phyloP scores from a whole-genome alignment of 192 early-diverging fungal species.

The Gamsiella multidivaricata region DNA sequence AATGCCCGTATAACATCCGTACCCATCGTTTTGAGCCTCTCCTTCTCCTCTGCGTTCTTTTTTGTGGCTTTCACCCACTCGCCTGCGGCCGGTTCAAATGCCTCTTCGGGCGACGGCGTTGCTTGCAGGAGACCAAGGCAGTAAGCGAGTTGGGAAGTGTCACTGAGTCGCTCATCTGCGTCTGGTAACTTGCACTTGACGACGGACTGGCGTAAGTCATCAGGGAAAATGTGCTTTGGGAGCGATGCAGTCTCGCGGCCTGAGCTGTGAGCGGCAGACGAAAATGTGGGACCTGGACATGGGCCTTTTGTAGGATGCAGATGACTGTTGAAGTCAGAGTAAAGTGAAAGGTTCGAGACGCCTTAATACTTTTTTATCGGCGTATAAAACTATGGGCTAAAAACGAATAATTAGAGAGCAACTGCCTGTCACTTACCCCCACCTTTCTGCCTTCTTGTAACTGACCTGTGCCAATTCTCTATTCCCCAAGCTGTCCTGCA shows the following conservation, averaged over 20 bases:
- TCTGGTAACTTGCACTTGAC: neutral
- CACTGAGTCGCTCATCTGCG: neutral
- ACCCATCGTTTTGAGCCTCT: neutral
- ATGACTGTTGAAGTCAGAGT: neutral
- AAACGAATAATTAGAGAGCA: neutral
- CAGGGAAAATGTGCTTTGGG: neutral
- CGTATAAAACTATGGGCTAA: too few species aligned
- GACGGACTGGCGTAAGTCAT: neutral
- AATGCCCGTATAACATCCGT: conserved; percentile 3
- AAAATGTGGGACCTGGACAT: too few species aligned
- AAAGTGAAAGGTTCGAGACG: too few species aligned
- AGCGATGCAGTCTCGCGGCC: neutral
- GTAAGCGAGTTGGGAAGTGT: neutral
- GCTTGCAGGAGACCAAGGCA: neutral
- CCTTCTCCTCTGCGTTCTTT: neutral
- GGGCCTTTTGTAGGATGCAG: neutral
- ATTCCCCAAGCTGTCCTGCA: neutral
- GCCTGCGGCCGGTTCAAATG: neutral
- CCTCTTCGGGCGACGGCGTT: neutral
- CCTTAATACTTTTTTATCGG: too few species aligned
- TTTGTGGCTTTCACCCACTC: neutral
- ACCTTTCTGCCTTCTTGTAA: conserved; percentile 5
- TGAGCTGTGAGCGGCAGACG: neutral
- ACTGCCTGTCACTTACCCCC: conserved; percentile 4
- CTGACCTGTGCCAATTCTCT: neutral